Evolutionary conservation across 768 basidiomycete genomes (phyloP).

Genomic region (Rossbeevera mucosa): DNA sequence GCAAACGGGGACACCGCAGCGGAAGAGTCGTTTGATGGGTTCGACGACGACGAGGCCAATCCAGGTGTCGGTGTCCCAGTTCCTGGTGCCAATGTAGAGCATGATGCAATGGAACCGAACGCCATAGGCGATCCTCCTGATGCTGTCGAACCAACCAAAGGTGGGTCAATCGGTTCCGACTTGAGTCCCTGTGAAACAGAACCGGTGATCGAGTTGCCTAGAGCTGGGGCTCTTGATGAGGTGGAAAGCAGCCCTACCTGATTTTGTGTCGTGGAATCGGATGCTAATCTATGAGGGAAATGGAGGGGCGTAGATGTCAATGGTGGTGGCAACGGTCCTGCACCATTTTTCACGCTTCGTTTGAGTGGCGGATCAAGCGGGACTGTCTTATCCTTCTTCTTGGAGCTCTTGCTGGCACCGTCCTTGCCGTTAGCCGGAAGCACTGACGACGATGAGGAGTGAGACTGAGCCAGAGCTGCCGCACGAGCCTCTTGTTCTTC

Average conservation of each 20-base stretch:
- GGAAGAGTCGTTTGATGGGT: constrained; percentile 12
- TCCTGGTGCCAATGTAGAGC: constrained; percentile 6
- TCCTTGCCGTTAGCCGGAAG: constrained; percentile 35
- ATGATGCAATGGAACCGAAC: background rate
- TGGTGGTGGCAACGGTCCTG: constrained; percentile 59
- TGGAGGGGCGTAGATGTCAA: constrained; percentile 60
- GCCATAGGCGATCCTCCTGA: background rate
- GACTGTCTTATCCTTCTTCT: constrained; percentile 58
- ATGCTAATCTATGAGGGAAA: constrained; percentile 36
- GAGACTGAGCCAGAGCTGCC: constrained; percentile 30
- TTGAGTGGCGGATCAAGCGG: constrained; percentile 60
- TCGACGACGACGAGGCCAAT: constrained; percentile 14
- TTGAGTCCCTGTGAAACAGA: constrained; percentile 1
- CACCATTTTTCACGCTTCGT: constrained; percentile 63
- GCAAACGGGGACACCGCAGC: constrained; percentile 24
- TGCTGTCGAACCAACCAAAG: constrained; percentile 1
- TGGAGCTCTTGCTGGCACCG: constrained; percentile 26
- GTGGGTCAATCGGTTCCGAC: constrained; percentile 3
- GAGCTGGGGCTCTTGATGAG: background rate
- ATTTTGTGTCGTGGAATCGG: constrained; percentile 3
- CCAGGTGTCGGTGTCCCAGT: constrained; percentile 8
- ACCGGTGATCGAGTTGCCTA: background rate
- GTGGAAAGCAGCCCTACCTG: constrained; percentile 3
- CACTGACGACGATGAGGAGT: constrained; percentile 19
- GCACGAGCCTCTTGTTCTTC: constrained; percentile 64